Percentiles rank a stretch among this genome's conserved stretches.
Evolutionary conservation across 495 filamentous ascomycete species (phyloP).

Genomic region (Rusavskia elegans): DNA sequence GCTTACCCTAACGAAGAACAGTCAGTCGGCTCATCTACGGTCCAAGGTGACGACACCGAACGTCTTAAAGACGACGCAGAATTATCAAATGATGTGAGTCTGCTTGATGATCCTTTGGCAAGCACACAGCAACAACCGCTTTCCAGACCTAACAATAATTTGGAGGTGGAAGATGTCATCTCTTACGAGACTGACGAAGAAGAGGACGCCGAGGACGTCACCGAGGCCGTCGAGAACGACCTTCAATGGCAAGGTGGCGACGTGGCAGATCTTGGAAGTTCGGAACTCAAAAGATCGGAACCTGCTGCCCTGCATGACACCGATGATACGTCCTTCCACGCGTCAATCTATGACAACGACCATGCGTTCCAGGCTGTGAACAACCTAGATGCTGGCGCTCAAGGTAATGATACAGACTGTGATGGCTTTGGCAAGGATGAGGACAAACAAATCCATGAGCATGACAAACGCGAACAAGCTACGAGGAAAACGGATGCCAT

Average conservation of each 20-base stretch:
- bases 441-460: too few species aligned
- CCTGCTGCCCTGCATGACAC: too few species aligned
- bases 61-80: neutral
- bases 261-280: too few species aligned
- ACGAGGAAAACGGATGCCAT: too few species aligned
- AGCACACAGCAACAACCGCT: neutral
- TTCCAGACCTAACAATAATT: neutral
- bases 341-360: too few species aligned
- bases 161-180: constrained; percentile 2
- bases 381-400: too few species aligned
- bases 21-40: constrained; percentile 7
- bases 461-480: too few species aligned
- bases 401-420: too few species aligned
- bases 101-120: neutral
- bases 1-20: constrained; percentile 8
- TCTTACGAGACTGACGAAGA: constrained; percentile 14
- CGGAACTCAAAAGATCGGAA: too few species aligned
- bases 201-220: constrained; percentile 9
- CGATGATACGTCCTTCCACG: neutral
- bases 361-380: too few species aligned
- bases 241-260: neutral
- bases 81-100: neutral
- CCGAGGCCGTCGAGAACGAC: constrained; percentile 5
- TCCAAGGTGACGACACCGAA: constrained; percentile 4
- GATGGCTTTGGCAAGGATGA: too few species aligned